Evolutionary conservation across 2,329 filamentous ascomycete species (phyloP).

Genomic region (Fusarium albosuccineum): DNA sequence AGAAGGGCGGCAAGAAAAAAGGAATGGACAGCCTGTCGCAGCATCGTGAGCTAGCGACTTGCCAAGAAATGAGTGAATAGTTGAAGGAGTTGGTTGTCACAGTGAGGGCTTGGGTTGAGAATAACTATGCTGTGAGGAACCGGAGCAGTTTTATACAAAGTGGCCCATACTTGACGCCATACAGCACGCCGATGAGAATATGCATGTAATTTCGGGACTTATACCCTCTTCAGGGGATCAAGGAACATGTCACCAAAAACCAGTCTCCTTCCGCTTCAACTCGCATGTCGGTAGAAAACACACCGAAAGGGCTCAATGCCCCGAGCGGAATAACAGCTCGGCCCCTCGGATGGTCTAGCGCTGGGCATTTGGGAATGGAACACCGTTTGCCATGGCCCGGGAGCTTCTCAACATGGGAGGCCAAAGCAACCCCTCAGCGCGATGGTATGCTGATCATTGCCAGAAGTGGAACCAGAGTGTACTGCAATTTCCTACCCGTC

Average conservation of each 20-base stretch:
- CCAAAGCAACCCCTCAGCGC: neutral
- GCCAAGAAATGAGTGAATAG: slow-evolving; percentile 10
- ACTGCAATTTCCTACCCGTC: slow-evolving; percentile 21
- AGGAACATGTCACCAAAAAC: slow-evolving; percentile 3
- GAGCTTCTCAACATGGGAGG: neutral
- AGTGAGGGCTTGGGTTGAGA: neutral
- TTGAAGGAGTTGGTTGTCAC: neutral
- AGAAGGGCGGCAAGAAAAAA: slow-evolving; percentile 30
- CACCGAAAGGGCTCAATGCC: slow-evolving; percentile 8
- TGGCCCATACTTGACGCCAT: slow-evolving; percentile 31
- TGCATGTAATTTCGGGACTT: slow-evolving; percentile 34
- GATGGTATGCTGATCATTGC: slow-evolving; percentile 10
- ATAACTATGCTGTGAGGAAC: neutral
- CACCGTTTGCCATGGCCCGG: neutral
- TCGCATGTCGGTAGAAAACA: slow-evolving; percentile 23
- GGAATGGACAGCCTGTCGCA: slow-evolving; percentile 40
- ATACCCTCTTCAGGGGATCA: slow-evolving; percentile 28
- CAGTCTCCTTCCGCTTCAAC: slow-evolving; percentile 14
- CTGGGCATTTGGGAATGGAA: neutral
- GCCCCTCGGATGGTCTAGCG: neutral
- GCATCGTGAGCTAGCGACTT: slow-evolving; percentile 30
- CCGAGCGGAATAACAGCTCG: slow-evolving; percentile 7
- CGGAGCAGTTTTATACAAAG: slow-evolving; percentile 17
- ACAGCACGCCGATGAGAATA: slow-evolving; percentile 30
- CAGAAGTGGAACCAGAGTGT: neutral